phyloP scores from a whole-genome alignment of 768 basidiomycete species.

The Mycena vulgaris region DNA sequence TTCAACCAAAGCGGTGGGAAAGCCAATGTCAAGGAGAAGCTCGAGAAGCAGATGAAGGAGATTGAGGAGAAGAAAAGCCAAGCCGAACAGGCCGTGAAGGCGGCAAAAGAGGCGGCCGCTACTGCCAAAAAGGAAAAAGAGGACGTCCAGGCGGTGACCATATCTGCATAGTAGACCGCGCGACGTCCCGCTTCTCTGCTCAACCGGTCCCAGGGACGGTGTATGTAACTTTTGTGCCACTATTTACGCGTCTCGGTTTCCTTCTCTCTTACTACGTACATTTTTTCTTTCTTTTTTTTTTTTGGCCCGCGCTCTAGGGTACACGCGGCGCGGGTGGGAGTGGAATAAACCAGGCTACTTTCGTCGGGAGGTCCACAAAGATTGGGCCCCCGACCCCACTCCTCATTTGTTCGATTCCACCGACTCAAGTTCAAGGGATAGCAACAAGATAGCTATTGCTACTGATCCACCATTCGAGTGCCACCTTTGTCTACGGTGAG shows the following conservation, averaged over 20 bases:
- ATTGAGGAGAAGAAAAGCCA: conserved; percentile 76
- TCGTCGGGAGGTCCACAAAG: conserved; percentile 35
- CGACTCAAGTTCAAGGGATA: too few species aligned
- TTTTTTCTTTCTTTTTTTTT: conserved; percentile 31
- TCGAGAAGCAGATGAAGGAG: conserved; percentile 72
- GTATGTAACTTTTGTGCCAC: conserved; percentile 35
- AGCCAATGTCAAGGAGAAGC: conserved; percentile 61
- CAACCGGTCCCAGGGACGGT: conserved; percentile 5
- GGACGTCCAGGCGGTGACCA: conserved; percentile 66
- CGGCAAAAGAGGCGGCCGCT: conserved; percentile 67
- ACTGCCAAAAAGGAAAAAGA: conserved; percentile 72
- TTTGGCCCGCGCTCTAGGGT: conserved; percentile 26
- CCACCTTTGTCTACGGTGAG: conserved; percentile 74
- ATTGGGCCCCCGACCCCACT: conserved; percentile 27
- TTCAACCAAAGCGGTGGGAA: conserved; percentile 68
- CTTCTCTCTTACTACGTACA: conserved; percentile 12
- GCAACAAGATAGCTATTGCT: not conserved
- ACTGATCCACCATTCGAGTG: conserved; percentile 48
- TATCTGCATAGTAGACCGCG: conserved; percentile 50
- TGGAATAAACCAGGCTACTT: conserved; percentile 32
- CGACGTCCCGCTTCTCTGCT: not conserved
- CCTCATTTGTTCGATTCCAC: not conserved
- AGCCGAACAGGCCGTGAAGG: conserved; percentile 76
- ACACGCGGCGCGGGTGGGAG: conserved; percentile 25
- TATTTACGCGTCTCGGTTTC: conserved; percentile 27